Conservation (phyloP, 2,329 filamentous ascomycete species). For the Dactylellina haptotyla region DNA sequence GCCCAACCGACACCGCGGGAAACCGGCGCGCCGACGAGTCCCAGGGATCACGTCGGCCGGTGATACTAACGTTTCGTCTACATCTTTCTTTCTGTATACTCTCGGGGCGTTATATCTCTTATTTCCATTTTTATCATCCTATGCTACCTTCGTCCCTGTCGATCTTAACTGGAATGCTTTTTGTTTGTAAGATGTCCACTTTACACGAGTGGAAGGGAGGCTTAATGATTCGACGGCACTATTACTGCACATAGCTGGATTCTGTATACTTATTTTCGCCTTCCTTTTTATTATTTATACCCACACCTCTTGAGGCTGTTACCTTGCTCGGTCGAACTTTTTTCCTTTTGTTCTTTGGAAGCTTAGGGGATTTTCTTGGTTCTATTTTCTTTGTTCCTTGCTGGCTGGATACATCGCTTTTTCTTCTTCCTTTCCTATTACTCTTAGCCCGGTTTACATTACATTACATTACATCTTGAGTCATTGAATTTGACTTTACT, state of each 20-base stretch:
- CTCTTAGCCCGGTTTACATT: no score
- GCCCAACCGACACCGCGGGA: conserved; percentile 38
- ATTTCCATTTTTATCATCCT: background rate
- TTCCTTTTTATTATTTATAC: conserved; percentile 20
- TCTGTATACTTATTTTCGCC: conserved; percentile 26
- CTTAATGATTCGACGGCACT: conserved; percentile 23
- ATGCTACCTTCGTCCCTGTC: background rate
- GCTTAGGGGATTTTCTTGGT: no score
- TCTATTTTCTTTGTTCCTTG: no score
- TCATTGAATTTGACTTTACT: no score
- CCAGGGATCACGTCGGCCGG: conserved; percentile 30
- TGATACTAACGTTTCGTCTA: conserved; percentile 12
- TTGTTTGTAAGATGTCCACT: no score
- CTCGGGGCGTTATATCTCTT: background rate
- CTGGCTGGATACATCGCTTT: no score
- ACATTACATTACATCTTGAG: no score
- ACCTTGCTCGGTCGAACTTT: conserved; percentile 2
- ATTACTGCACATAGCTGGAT: conserved; percentile 38
- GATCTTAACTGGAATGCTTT: no score
- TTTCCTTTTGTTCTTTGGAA: conserved; percentile 8
- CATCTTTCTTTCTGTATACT: background rate
- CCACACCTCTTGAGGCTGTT: conserved; percentile 3
- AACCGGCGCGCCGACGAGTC: conserved; percentile 26
- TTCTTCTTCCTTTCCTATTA: no score
- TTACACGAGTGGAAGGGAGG: background rate